A percentile compares a stretch with the other conserved stretches of the same genome.
phyloP scores from a whole-genome alignment of 441 rosid species.

The Bocquillonia castaneifolia region DNA sequence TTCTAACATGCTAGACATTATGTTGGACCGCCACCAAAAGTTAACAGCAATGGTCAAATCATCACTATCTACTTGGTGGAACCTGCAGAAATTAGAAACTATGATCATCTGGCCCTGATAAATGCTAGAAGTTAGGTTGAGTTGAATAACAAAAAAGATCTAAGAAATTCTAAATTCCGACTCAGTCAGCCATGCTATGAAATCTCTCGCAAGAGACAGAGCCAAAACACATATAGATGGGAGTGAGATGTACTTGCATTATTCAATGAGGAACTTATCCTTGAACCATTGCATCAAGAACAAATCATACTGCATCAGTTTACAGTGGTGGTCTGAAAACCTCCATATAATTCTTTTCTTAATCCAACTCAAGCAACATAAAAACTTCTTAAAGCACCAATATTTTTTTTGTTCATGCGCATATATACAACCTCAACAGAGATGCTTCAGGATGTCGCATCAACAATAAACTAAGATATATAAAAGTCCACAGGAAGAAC shows the following conservation, averaged over 20 bases:
- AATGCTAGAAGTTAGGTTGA: constrained; percentile 13
- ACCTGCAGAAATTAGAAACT: constrained; percentile 48
- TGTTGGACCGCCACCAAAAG: constrained; percentile 84
- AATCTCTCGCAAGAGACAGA: not conserved
- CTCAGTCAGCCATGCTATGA: constrained; percentile 5
- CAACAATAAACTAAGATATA: too few species aligned
- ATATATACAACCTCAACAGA: too few species aligned
- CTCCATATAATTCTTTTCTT: not conserved
- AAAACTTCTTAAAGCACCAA: too few species aligned
- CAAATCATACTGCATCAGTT: not conserved
- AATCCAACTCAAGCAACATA: not conserved
- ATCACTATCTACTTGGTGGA: constrained; percentile 81
- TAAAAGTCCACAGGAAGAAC: too few species aligned
- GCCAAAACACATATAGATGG: not conserved
- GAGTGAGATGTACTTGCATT: not conserved
- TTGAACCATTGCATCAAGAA: not conserved
- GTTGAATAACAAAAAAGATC: not conserved
- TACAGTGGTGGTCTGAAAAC: not conserved
- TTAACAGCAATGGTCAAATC: constrained; percentile 80
- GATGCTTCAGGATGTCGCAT: too few species aligned
- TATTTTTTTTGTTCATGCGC: too few species aligned
- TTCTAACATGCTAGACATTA: constrained; percentile 57
- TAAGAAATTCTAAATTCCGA: not conserved
- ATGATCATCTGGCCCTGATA: constrained; percentile 21
- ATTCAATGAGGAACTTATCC: not conserved